A percentile compares a stretch with the other conserved stretches of the same genome.
Conservation (phyloP, 1,139 yeast genomes). For the Hemisphaericaspora subhashii region DNA sequence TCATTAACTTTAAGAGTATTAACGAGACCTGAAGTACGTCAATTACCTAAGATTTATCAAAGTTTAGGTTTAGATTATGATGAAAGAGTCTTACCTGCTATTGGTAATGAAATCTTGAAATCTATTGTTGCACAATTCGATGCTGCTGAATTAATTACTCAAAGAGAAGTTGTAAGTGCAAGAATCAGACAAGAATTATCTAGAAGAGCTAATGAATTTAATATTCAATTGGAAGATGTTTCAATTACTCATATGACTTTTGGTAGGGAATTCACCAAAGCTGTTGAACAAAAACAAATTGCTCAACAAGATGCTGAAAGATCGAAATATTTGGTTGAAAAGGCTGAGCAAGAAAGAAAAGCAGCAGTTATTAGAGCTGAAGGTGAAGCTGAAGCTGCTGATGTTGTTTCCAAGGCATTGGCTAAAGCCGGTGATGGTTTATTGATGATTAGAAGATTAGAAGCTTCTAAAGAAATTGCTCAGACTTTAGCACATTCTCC, state of each 20-base stretch:
- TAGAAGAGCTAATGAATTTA: constrained; percentile 82
- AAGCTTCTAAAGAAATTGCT: constrained; percentile 96
- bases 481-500: constrained; percentile 78
- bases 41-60: constrained; percentile 85
- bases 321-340: constrained; percentile 90
- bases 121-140: constrained; percentile 97
- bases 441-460: constrained; percentile 89
- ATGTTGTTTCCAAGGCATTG: constrained; percentile 88
- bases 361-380: constrained; percentile 96
- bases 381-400: constrained; percentile 99
- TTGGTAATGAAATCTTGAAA: constrained; percentile 94
- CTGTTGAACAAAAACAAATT: constrained; percentile 98
- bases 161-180: constrained; percentile 91
- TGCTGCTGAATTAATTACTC: constrained; percentile 96
- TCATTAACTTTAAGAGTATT: constrained; percentile 89
- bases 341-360: constrained; percentile 96
- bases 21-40: constrained; percentile 87
- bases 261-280: constrained; percentile 95
- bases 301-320: constrained; percentile 99
- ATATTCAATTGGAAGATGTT: constrained; percentile 92
- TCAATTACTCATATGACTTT: constrained; percentile 98
- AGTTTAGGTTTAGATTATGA: constrained; percentile 92
- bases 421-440: constrained; percentile 96
- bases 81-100: constrained; percentile 95
- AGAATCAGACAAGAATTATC: constrained; percentile 86